These are phyloP conservation scores for Geotrichum carabidarum DNA, from an alignment of 1,139 yeast genomes.

Conservation along the genomic window DNA sequence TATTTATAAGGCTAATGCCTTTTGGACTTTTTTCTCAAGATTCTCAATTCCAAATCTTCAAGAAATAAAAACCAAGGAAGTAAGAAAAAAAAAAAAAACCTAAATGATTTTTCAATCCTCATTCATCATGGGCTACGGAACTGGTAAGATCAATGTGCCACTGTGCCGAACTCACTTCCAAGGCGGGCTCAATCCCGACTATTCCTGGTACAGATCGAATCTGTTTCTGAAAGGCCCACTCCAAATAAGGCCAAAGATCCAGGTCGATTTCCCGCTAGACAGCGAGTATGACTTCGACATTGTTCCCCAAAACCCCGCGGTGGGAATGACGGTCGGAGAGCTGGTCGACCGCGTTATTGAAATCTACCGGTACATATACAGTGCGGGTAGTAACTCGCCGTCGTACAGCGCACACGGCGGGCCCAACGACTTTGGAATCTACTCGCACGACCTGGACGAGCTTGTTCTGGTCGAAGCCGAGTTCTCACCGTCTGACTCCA, in stretches of 20 bases:
- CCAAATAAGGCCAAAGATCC: not conserved
- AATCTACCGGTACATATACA: not conserved
- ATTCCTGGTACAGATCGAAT: not conserved
- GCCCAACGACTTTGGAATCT: constrained; percentile 1
- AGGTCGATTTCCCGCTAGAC: constrained; percentile 4
- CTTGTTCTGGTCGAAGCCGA: constrained; percentile 2
- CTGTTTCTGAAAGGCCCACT: constrained; percentile 1
- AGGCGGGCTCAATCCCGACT: not conserved
- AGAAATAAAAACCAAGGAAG: too few relatives aligned
- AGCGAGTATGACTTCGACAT: constrained; percentile 2
- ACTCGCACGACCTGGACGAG: constrained; percentile 6
- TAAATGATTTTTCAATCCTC: not conserved
- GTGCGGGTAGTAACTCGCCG: not conserved
- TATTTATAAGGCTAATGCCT: too few relatives aligned
- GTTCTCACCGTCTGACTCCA: not conserved
- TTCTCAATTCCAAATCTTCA: too few relatives aligned
- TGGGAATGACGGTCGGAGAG: constrained; percentile 4
- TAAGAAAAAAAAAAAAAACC: too few relatives aligned
- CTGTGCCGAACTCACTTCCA: not conserved
- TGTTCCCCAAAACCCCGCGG: not conserved
- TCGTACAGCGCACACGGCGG: not conserved
- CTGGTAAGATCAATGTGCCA: constrained; percentile 1
- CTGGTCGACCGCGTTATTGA: constrained; percentile 2
- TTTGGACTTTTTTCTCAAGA: too few relatives aligned
- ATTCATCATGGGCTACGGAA: not conserved